Conservation (phyloP, 2,329 filamentous ascomycete species). For the Dryadomyces quercus-mongolicae region DNA sequence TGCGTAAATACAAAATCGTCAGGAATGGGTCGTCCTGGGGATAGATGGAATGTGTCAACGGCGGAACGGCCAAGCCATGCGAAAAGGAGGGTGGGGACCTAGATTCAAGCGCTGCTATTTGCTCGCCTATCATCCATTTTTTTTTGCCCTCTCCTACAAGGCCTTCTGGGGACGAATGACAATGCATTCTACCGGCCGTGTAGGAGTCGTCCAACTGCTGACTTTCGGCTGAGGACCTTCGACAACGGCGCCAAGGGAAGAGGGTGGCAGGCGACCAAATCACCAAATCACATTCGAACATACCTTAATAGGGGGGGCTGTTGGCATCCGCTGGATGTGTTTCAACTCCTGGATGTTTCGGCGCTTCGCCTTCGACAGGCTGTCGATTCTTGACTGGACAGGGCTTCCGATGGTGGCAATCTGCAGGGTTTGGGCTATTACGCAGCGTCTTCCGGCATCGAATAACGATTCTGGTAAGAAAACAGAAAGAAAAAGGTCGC, state of each 20-base stretch:
- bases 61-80: neutral
- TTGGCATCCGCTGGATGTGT: neutral
- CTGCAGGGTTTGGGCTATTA: too few species aligned
- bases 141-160: too few species aligned
- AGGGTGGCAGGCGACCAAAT: neutral
- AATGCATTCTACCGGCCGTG: neutral
- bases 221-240: neutral
- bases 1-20: too few species aligned
- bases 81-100: neutral
- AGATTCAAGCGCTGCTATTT: neutral
- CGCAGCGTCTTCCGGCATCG: too few species aligned
- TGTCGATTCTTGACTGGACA: neutral
- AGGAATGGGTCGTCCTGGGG: too few species aligned
- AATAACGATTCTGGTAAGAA: neutral
- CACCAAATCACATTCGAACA: neutral
- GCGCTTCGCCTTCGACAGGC: neutral
- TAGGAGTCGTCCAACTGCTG: neutral
- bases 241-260: neutral
- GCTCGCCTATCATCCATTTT: neutral
- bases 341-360: neutral
- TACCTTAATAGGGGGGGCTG: neutral
- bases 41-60: neutral
- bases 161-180: neutral
- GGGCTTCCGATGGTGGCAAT: neutral
- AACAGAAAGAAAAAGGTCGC: neutral